Base-by-base conservation (phyloP, 2,329 filamentous ascomycete genomes). In the Colletotrichum chrysophilum region DNA sequence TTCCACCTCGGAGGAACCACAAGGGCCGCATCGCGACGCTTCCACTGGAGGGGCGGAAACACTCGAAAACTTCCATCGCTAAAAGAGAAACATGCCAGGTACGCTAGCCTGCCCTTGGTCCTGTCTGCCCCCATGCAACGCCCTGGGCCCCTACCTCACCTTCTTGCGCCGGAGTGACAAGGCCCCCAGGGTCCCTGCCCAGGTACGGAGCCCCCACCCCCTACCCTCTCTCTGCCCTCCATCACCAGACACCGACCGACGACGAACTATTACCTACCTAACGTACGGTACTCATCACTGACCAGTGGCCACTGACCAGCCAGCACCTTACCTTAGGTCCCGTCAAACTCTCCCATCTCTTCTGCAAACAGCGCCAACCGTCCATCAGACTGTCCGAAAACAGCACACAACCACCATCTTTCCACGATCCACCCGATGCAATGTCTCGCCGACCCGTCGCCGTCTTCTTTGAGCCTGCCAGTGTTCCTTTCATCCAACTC, bases 31-130 rank as follows among this genome's bases (percentile, higher is more conserved):
- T 72, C 70, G 55, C 55, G 73, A 71, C 43, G 64, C 69, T 64
- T 67, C 69, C 62, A 34, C 56, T 75, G 26, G 74, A 73, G 64
- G 74, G 74, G 74, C 64, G 70, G 74, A 73, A 75, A 73, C 70
- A 75, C 34, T 75, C 62, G 43, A 73, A 76, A 65, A 55, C 74
- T 73, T 74, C 74, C 58, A 76, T 76, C 70, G 74, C 70, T 74
- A 74, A 76, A 74, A 61, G 43, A 76, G 74, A 76, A 76, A 75
- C 73, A 60, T 60, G 61, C 43, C 48, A 69, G 64, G 30, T 65
- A 69, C 70, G 74, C 70, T 75, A 64, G 70, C 48, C 58, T 26
- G 56, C 30, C 56, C 56, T 68, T 32, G 38, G 61, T 32, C 70
- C 70, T 66, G 52, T 16, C 60, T 18, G 48, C 9, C 65, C 43